phyloP scores from a whole-genome alignment of 1,284 basidiomycete genomes.

The Tylopilus sp. region DNA sequence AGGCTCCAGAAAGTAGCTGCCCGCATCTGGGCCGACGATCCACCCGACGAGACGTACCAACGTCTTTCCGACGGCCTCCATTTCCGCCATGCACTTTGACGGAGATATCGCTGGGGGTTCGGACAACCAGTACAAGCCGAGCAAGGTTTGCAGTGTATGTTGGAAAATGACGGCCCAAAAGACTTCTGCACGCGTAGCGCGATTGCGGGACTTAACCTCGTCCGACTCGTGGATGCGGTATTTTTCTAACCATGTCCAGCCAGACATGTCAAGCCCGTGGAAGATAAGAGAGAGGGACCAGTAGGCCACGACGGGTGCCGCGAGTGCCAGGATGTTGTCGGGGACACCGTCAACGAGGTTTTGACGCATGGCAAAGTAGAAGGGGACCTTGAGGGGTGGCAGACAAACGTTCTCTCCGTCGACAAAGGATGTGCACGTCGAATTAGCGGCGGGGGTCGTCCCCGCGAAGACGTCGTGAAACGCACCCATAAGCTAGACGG shows the following conservation, averaged over 20 bases:
- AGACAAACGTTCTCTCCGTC: slow-evolving; percentile 29
- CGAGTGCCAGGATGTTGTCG: slow-evolving; percentile 74
- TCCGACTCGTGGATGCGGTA: slow-evolving; percentile 87
- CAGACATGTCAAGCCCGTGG: slow-evolving; percentile 73
- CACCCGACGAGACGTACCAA: slow-evolving; percentile 43
- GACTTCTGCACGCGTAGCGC: slow-evolving; percentile 69
- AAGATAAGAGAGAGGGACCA: slow-evolving; percentile 84
- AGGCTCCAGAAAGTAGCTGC: slow-evolving; percentile 34
- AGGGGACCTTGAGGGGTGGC: slow-evolving; percentile 39
- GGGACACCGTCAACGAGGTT: slow-evolving; percentile 59
- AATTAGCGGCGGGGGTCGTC: slow-evolving; percentile 11
- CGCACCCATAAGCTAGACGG: slow-evolving; percentile 1
- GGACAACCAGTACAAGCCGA: slow-evolving; percentile 73
- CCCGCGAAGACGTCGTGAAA: slow-evolving; percentile 10
- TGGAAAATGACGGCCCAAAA: slow-evolving; percentile 79
- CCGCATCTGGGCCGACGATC: slow-evolving; percentile 38
- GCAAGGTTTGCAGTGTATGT: slow-evolving; percentile 78
- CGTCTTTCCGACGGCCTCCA: slow-evolving; percentile 40
- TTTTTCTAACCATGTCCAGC: slow-evolving; percentile 77
- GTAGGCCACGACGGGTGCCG: slow-evolving; percentile 80
- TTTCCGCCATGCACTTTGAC: slow-evolving; percentile 46
- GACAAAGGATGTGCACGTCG: slow-evolving; percentile 28
- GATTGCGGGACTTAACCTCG: slow-evolving; percentile 78
- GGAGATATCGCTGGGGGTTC: slow-evolving; percentile 35
- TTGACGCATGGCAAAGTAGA: slow-evolving; percentile 58